Base-by-base conservation (phyloP, 2,329 filamentous ascomycete species). In the Penicillium sp. region DNA sequence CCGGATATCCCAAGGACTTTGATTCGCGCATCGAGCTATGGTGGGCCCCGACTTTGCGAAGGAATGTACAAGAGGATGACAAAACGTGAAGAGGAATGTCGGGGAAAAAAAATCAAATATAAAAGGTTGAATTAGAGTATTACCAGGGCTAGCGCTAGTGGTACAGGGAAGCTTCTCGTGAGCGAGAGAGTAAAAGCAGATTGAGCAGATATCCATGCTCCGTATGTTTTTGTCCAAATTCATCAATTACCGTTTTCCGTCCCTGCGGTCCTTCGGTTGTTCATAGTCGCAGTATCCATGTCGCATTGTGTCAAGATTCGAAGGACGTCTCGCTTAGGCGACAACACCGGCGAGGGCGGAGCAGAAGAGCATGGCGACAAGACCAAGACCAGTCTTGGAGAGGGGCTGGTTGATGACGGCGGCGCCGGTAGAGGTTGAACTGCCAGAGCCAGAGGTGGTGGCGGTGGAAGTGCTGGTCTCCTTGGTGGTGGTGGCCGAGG, bases 281-380 rank as follows among this genome's bases (percentile, higher is more conserved):
- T 45, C 42, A 45, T 45, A 29, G 31, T 45, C 28, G 14, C 42
- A 19, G 42, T 26, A 28, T 45, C 16, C 28, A 31, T 33, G 33
- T 40, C 42, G 16, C 42, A 28, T 16, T 45, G 18, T 24, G 5
- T 16, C 14, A 8, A 37, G n/a, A 21, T 21, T 13, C 7, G 21
- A 43, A 21, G 24, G 26, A 24, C 29, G n/a, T n/a, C 13, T 21
- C 18, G 56, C 13, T 55, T 78, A 68, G 37, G 61, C 61, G 33
- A 68, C 18, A 33, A 64, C 55, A 7, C 69, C 68, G 54, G 69
- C 52, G 11, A 72, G 16, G 11, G 64, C 60, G 4, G 69, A 71
- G 45, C 67, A 66, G 34, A 71, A 64, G 28, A 73, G 16, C 54
- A 73, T 57, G 0, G 62, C 70, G 49, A 73, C 44, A 1, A 73